Conservation (phyloP, 805 yeast species). For the Vanderwaltozyma polyspora region DNA sequence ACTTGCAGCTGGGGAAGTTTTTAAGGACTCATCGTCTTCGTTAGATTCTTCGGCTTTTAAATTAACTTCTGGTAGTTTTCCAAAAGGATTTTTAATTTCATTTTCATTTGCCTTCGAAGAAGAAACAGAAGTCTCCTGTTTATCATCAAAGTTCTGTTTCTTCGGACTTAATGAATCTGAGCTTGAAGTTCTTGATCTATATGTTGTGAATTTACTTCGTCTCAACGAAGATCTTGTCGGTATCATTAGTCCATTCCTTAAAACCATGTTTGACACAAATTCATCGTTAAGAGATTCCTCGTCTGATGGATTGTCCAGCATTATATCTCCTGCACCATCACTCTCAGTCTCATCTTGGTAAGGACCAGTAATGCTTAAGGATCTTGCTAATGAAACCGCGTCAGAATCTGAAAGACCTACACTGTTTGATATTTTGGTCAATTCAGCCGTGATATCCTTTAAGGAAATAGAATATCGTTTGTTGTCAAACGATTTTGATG, state of each 20-base stretch:
- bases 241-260: constrained; percentile 19
- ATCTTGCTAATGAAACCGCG: constrained; percentile 73
- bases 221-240: constrained; percentile 29
- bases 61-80: constrained; percentile 4
- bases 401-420: constrained; percentile 74
- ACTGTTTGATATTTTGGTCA: constrained; percentile 59
- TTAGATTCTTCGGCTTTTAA: neutral
- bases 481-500: constrained; percentile 2
- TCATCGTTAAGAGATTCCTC: neutral
- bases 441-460: constrained; percentile 61
- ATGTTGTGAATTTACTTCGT: constrained; percentile 42
- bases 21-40: neutral
- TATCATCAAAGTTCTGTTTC: neutral
- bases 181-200: constrained; percentile 28
- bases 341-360: constrained; percentile 24
- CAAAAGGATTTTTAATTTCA: neutral
- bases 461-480: constrained; percentile 39
- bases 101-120: neutral
- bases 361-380: constrained; percentile 59
- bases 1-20: constrained; percentile 6
- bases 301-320: neutral
- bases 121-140: neutral
- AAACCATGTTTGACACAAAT: constrained; percentile 19
- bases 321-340: constrained; percentile 2
- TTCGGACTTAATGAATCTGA: neutral